Evolutionary conservation across 371 early-diverging fungal species (phyloP).

Genomic region (Circinella minor): DNA sequence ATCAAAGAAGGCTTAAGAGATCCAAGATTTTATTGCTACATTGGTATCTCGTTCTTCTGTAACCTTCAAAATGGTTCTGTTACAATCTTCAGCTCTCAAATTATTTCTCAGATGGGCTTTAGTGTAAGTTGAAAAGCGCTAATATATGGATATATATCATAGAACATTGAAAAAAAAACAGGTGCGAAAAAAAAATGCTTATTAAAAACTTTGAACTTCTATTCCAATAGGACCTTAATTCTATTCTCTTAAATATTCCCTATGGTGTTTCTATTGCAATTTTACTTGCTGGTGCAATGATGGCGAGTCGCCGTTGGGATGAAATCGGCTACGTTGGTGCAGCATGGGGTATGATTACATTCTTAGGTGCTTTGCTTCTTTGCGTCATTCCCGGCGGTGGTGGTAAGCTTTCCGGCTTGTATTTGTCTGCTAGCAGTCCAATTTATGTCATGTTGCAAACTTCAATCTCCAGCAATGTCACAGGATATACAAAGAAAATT

Average conservation of each 20-base stretch:
- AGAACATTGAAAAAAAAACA: too few relatives aligned
- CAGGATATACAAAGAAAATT: conserved; percentile 30
- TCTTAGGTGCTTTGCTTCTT: conserved; percentile 19
- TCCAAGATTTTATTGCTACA: conserved; percentile 35
- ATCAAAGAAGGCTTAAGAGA: conserved; percentile 43
- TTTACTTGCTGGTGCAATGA: conserved; percentile 6
- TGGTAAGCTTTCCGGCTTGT: conserved; percentile 18
- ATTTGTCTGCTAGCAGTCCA: conserved; percentile 14
- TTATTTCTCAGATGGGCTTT: conserved; percentile 38
- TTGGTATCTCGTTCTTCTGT: conserved; percentile 18
- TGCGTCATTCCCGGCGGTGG: conserved; percentile 11
- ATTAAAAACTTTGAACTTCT: too few relatives aligned
- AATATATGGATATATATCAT: not conserved
- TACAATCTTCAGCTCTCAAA: conserved; percentile 34
- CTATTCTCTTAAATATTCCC: conserved; percentile 20
- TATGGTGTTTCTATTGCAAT: conserved; percentile 14
- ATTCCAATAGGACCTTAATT: conserved; percentile 12
- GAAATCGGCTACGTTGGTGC: conserved; percentile 16
- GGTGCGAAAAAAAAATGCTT: too few relatives aligned
- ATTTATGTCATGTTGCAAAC: conserved; percentile 20
- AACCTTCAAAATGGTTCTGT: conserved; percentile 42
- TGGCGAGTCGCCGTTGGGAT: conserved; percentile 6
- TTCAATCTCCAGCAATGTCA: conserved; percentile 19
- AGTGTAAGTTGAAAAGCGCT: conserved; percentile 20
- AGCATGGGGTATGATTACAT: conserved; percentile 4